phyloP scores from a whole-genome alignment of 768 basidiomycete species.

The Suillus subalutaceus region DNA sequence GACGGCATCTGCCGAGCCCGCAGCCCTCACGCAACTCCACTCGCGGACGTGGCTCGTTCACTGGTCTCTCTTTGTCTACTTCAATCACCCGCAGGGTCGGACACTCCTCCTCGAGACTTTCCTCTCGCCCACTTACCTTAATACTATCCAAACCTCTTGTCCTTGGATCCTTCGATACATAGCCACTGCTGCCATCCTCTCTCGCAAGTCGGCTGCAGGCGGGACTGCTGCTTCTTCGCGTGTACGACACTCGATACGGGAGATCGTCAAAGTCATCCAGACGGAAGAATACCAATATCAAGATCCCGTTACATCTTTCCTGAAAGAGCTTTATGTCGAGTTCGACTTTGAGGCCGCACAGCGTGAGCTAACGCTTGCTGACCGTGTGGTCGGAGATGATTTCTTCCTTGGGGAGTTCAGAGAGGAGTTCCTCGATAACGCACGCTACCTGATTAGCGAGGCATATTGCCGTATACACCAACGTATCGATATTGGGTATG shows the following conservation, averaged over 20 bases:
- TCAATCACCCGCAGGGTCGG: slow-evolving; percentile 92
- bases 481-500: slow-evolving; percentile 83
- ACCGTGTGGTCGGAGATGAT: slow-evolving; percentile 84
- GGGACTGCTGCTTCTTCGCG: slow-evolving; percentile 59
- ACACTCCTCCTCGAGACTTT: slow-evolving; percentile 94
- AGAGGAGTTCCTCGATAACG: slow-evolving; percentile 96
- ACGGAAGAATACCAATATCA: slow-evolving; percentile 96
- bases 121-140: slow-evolving; percentile 95
- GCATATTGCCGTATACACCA: slow-evolving; percentile 98
- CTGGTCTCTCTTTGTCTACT: slow-evolving; percentile 98
- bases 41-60: slow-evolving; percentile 96
- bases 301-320: slow-evolving; percentile 91
- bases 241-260: slow-evolving; percentile 85
- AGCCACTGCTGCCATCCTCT: slow-evolving; percentile 89
- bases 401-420: slow-evolving; percentile 92
- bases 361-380: slow-evolving; percentile 73
- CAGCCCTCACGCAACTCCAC: slow-evolving; percentile 86
- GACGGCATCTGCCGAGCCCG: slow-evolving; percentile 52
- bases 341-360: slow-evolving; percentile 98
- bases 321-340: slow-evolving; percentile 91
- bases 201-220: slow-evolving; percentile 69
- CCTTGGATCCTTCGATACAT: slow-evolving; percentile 97
- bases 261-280: slow-evolving; percentile 92
- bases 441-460: slow-evolving; percentile 93
- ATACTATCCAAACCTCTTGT: slow-evolving; percentile 95